Percentiles rank a stretch among this genome's conserved stretches.
phyloP scores from a whole-genome alignment of 768 basidiomycete genomes.

The Leccinellum rugosiceps region DNA sequence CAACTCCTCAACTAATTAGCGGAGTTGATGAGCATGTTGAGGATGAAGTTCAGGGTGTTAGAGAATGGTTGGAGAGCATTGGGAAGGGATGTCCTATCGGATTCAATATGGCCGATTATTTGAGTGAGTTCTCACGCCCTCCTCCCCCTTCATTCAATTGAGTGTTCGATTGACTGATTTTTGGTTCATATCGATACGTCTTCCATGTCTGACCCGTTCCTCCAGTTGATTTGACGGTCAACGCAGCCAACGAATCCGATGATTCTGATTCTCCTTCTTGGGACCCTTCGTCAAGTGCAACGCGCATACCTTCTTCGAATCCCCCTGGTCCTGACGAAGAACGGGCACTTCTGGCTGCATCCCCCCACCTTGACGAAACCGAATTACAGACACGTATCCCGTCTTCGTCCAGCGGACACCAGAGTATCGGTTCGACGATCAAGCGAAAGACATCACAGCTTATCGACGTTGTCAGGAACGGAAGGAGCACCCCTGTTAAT shows the following conservation, averaged over 20 bases:
- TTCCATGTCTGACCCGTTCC: constrained; percentile 3
- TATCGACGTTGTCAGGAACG: constrained; percentile 51
- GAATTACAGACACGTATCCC: constrained; percentile 45
- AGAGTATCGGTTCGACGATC: constrained; percentile 51
- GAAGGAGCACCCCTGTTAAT: constrained; percentile 27
- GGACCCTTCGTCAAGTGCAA: constrained; percentile 20
- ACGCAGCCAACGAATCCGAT: constrained; percentile 42
- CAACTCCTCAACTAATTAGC: constrained; percentile 3
- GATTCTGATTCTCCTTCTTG: constrained; percentile 35
- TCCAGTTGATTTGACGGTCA: constrained; percentile 71
- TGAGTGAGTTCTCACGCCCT: constrained; percentile 59
- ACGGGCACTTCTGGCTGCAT: constrained; percentile 47
- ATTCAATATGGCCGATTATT: constrained; percentile 95
- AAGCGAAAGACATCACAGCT: constrained; percentile 74
- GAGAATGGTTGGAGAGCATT: constrained; percentile 71
- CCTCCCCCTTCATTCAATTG: background rate
- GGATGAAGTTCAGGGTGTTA: constrained; percentile 24
- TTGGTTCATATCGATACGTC: background rate
- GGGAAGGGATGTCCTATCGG: constrained; percentile 87
- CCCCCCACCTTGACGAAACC: constrained; percentile 44
- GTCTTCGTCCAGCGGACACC: constrained; percentile 31
- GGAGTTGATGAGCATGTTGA: constrained; percentile 9
- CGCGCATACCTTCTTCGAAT: constrained; percentile 35
- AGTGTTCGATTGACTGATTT: background rate
- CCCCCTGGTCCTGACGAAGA: constrained; percentile 65